A percentile compares a stretch with the other conserved stretches of the same genome.
These are phyloP conservation scores for Meripilus lineatus DNA, from an alignment of 1,284 basidiomycete species.

Conservation along the genomic window DNA sequence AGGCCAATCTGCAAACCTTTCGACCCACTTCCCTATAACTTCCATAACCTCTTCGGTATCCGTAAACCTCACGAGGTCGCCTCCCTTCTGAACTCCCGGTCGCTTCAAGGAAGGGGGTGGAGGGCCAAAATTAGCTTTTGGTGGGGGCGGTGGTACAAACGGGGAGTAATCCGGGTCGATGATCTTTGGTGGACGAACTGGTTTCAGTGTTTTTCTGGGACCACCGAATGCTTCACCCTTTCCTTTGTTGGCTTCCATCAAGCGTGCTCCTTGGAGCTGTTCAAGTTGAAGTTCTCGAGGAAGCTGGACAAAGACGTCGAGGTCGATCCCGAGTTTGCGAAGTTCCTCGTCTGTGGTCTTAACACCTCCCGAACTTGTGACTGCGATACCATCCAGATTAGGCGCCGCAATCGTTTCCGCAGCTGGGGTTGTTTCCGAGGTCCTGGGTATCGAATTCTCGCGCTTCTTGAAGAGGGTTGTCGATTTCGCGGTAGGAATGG, in stretches of 20 bases:
- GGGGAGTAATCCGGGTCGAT: conserved; percentile 23
- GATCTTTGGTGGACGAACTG: conserved; percentile 27
- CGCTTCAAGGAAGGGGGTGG: conserved; percentile 50
- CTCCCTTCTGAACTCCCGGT: conserved; percentile 44
- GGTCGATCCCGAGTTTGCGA: conserved; percentile 62
- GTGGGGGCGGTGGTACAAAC: conserved; percentile 42
- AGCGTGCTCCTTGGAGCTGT: conserved; percentile 55
- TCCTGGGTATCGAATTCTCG: too few relatives aligned
- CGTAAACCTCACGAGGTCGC: conserved; percentile 46
- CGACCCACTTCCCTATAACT: conserved; percentile 72
- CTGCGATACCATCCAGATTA: too few relatives aligned
- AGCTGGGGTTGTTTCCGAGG: too few relatives aligned
- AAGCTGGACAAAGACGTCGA: conserved; percentile 59
- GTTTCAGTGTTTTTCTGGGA: conserved; percentile 44
- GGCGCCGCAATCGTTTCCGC: too few relatives aligned
- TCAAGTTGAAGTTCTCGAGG: conserved; percentile 70
- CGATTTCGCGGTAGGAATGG: conserved; percentile 42
- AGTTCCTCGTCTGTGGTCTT: conserved; percentile 44
- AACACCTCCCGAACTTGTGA: too few relatives aligned
- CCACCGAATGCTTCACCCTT: conserved; percentile 19
- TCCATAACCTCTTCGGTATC: conserved; percentile 65
- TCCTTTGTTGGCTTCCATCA: conserved; percentile 40
- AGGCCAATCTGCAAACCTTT: conserved; percentile 46
- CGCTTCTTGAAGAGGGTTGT: conserved; percentile 12
- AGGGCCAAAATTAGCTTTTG: conserved; percentile 40